phyloP scores from a whole-genome alignment of 2,329 filamentous ascomycete genomes.

The Botryosphaeria agaves region DNA sequence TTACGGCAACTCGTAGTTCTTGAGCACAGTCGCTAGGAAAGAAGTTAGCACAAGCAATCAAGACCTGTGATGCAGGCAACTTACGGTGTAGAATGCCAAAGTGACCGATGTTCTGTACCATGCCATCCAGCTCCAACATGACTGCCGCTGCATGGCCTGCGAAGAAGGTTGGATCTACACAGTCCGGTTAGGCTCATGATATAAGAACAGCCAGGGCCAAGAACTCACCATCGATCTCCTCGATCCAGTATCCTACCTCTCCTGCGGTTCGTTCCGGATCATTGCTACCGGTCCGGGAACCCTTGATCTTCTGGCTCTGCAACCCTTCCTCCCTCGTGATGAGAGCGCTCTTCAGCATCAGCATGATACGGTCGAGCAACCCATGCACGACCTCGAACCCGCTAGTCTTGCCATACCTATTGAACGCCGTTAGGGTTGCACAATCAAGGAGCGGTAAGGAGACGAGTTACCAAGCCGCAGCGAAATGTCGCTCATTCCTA shows the following conservation, averaged over 20 bases:
- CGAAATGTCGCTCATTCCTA: constrained; percentile 87
- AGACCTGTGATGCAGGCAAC: too few relatives aligned
- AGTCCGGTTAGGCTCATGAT: constrained; percentile 3
- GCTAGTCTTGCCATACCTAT: constrained; percentile 84
- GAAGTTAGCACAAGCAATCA: too few relatives aligned
- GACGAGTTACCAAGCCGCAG: constrained; percentile 88
- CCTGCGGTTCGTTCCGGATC: constrained; percentile 35
- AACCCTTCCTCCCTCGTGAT: constrained; percentile 61
- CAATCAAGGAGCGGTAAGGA: too few relatives aligned
- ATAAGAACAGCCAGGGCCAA: not conserved
- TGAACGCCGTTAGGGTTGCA: too few relatives aligned
- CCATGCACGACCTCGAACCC: constrained; percentile 96
- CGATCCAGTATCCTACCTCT: constrained; percentile 74
- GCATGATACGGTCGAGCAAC: constrained; percentile 75
- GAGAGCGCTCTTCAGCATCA: constrained; percentile 79
- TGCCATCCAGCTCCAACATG: constrained; percentile 55
- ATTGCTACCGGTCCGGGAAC: too few relatives aligned
- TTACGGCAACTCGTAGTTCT: constrained; percentile 79
- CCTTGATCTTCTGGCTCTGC: constrained; percentile 29
- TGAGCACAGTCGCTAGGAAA: constrained; percentile 76
- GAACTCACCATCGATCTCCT: constrained; percentile 59
- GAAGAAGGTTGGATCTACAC: constrained; percentile 69
- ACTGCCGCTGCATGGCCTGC: constrained; percentile 76
- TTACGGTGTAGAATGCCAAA: constrained; percentile 91
- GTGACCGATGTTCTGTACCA: constrained; percentile 63